Evolutionary conservation across 148 eudicot species (phyloP).

Genomic region (Dianthus caryophyllus): DNA sequence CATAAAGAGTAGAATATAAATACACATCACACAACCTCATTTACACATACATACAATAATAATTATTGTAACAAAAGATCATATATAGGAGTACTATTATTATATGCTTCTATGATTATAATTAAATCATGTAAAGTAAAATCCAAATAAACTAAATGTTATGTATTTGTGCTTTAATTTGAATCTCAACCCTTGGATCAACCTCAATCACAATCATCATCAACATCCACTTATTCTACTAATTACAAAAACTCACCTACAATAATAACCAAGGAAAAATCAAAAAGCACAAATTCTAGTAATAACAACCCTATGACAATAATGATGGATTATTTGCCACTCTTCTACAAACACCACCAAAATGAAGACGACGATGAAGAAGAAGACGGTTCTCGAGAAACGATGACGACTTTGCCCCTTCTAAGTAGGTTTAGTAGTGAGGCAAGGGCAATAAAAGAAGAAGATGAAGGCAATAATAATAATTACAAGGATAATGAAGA

Average conservation of each 20-base stretch:
- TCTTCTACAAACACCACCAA: conserved; percentile 28
- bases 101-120: conserved; percentile 21
- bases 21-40: neutral
- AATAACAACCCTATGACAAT: conserved; percentile 26
- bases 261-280: too few species aligned
- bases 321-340: conserved; percentile 38
- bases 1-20: conserved; percentile 21
- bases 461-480: conserved; percentile 23
- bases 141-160: conserved; percentile 16
- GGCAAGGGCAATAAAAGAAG: conserved; percentile 33
- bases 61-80: too few species aligned
- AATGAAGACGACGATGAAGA: conserved; percentile 19
- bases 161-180: conserved; percentile 41
- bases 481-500: conserved; percentile 29
- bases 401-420: conserved; percentile 52
- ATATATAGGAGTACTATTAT: conserved; percentile 12
- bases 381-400: conserved; percentile 21
- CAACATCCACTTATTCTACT: conserved; percentile 22
- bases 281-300: neutral
- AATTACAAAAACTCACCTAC: neutral
- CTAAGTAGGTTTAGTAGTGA: conserved; percentile 38
- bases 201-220: conserved; percentile 15
- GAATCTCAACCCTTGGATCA: conserved; percentile 23
- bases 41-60: neutral
- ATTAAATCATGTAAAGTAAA: too few species aligned